Conservation (phyloP, 805 yeast species). For the Yarrowia deformans region DNA sequence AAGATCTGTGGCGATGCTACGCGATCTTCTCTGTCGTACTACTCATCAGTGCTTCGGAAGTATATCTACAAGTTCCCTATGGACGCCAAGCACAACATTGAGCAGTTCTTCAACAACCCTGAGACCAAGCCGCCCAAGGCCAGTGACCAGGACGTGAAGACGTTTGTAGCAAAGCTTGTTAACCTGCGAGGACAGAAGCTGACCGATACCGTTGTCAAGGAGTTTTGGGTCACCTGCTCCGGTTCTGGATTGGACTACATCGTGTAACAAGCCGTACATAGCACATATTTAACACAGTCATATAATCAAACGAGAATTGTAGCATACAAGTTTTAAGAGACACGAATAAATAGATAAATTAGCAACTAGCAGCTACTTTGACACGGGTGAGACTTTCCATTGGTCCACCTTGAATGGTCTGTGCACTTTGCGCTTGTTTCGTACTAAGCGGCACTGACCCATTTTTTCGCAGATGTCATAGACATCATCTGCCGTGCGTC, state of each 20-base stretch:
- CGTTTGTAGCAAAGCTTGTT: constrained; percentile 48
- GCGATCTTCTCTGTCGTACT: constrained; percentile 56
- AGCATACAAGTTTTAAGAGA: background rate
- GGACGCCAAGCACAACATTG: constrained; percentile 40
- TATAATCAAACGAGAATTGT: background rate
- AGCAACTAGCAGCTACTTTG: background rate
- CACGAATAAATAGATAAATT: constrained; percentile 28
- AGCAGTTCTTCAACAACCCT: constrained; percentile 41
- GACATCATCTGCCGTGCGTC: constrained; percentile 25
- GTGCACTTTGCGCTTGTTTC: constrained; percentile 22
- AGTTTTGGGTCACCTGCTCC: constrained; percentile 50
- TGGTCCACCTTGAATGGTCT: constrained; percentile 17
- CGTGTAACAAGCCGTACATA: background rate
- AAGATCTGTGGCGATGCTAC: constrained; percentile 53
- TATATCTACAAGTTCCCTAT: constrained; percentile 42
- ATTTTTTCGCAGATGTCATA: constrained; percentile 15
- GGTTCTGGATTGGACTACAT: constrained; percentile 42
- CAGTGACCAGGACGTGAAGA: constrained; percentile 32
- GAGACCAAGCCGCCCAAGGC: constrained; percentile 39
- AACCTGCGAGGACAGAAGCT: constrained; percentile 48
- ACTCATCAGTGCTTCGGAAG: constrained; percentile 52
- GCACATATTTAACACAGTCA: constrained; percentile 19
- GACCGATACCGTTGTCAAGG: constrained; percentile 46
- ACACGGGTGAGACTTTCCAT: constrained; percentile 25
- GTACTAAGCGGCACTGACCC: constrained; percentile 25